Evolutionary conservation across 768 basidiomycete species (phyloP).

Genomic region (Amanita muscaria): DNA sequence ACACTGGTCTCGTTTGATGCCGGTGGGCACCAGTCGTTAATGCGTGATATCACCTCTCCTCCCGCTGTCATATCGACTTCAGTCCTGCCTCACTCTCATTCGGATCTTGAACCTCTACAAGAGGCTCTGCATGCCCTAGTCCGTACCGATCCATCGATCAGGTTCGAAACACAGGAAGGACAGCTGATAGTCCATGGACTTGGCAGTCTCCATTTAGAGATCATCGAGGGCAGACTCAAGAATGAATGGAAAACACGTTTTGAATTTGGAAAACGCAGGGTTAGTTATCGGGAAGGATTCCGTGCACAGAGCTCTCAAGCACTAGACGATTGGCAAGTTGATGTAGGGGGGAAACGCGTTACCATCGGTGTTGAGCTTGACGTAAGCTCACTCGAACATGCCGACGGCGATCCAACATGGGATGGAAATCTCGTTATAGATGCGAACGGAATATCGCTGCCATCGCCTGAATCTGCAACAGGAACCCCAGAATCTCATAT

Average conservation of each 20-base stretch:
- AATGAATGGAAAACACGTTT: constrained; percentile 77
- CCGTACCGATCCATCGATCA: constrained; percentile 87
- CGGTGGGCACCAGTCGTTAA: constrained; percentile 27
- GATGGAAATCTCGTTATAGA: constrained; percentile 70
- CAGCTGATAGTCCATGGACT: constrained; percentile 80
- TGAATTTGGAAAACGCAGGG: constrained; percentile 68
- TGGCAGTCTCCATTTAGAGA: constrained; percentile 83
- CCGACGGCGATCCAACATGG: constrained; percentile 65
- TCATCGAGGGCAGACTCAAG: constrained; percentile 69
- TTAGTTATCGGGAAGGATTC: constrained; percentile 69
- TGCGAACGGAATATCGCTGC: constrained; percentile 39
- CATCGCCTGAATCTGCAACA: constrained; percentile 40
- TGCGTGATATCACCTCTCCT: constrained; percentile 65
- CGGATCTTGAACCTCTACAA: constrained; percentile 72
- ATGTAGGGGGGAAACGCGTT: constrained; percentile 48
- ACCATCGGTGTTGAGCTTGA: constrained; percentile 45
- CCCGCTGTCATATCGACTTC: constrained; percentile 82
- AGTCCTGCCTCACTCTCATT: constrained; percentile 70
- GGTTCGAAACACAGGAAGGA: constrained; percentile 72
- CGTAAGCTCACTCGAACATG: constrained; percentile 43
- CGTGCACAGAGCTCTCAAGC: constrained; percentile 24
- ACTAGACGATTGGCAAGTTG: constrained; percentile 50
- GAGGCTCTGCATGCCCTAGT: constrained; percentile 61
- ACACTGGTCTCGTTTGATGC: constrained; percentile 57
- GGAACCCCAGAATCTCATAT: constrained; percentile 44